A percentile compares a stretch with the other conserved stretches of the same genome.
phyloP scores from a whole-genome alignment of 305 asterid genomes.

The Fraxinus angustifolia region DNA sequence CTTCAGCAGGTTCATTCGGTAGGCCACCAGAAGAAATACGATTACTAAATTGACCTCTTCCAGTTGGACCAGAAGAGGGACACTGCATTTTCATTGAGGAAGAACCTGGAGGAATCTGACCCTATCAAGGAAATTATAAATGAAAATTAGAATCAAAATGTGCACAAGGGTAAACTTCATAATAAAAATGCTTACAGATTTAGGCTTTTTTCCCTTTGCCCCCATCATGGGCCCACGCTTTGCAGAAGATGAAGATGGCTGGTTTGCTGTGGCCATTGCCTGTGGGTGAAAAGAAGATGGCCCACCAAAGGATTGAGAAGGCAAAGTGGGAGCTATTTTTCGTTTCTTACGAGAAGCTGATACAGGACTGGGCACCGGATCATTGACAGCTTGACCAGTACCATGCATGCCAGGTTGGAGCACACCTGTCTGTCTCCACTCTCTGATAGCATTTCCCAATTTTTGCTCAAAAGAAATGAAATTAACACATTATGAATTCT shows the following conservation, averaged over 20 bases:
- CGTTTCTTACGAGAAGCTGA: slow-evolving; percentile 85
- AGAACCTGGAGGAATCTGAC: slow-evolving; percentile 50
- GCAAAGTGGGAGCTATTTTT: slow-evolving; percentile 55
- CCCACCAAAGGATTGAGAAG: slow-evolving; percentile 68
- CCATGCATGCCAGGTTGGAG: slow-evolving; percentile 51
- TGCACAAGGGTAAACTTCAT: slow-evolving; percentile 10
- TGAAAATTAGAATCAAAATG: slow-evolving; percentile 21
- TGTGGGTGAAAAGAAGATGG: slow-evolving; percentile 74
- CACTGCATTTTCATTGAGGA: slow-evolving; percentile 59
- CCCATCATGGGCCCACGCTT: slow-evolving; percentile 61
- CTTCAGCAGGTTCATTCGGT: slow-evolving; percentile 47
- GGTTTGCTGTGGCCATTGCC: slow-evolving; percentile 50
- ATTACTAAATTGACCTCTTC: slow-evolving; percentile 71
- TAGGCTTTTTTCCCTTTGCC: slow-evolving; percentile 60
- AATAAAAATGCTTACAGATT: slow-evolving; percentile 33
- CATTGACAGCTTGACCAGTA: slow-evolving; percentile 64
- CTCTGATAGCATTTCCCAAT: slow-evolving; percentile 40
- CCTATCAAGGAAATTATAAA: slow-evolving; percentile 19
- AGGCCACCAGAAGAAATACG: slow-evolving; percentile 46
- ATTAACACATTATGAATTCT: background rate
- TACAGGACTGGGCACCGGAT: slow-evolving; percentile 65
- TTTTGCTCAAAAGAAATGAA: slow-evolving; percentile 8
- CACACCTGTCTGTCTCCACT: slow-evolving; percentile 64
- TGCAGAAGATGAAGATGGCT: slow-evolving; percentile 64
- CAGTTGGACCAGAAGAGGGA: slow-evolving; percentile 56